Base-by-base conservation (phyloP, 2,329 filamentous ascomycete species). In the Xylariaceae sp. region DNA sequence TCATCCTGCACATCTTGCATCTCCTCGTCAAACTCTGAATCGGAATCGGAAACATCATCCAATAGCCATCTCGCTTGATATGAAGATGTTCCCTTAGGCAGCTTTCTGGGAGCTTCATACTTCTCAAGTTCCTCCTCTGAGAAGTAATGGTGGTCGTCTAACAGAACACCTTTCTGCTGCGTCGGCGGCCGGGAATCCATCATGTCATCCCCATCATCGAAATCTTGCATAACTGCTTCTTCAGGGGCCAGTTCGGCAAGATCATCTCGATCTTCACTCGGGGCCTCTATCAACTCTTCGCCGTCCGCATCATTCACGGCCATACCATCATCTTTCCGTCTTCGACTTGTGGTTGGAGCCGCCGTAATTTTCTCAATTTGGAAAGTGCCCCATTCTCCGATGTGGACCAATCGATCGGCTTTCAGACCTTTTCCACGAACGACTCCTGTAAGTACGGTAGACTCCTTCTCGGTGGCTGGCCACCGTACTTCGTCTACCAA, bases 71-170 rank as follows among this genome's bases (percentile, higher is more conserved):
- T 91, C 27, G 91, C 82, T 73, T 99, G 94, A 71, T 96, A 97
- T 53, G 86, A 84, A 40, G 94, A 97, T 2, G 94, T 99, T 60
- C 94, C 94, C 71, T 86, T 89, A 0, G 94, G 94, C 27, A 99
- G 73, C 59, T 84, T 83, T 72, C 86, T 94, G 5, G 89, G 88
- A 34, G 75, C 73, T 37, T 78, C 72, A 19, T 83, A 75, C 51
- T 84, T 77, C 42, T 80, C 77, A 4, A 78, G 76, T 51, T 94
- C 87, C 46, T 94, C 90, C 43, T 97, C 92, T 0, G 91, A 91
- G 68, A 97, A 99, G 71, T 99, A 99, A 69, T 97, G 92, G 70
- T 99, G 92, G 62, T 97, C 92, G 63, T 99, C 94, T 7, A 99
- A 78, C 41, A 99, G 75, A 1, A 99, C 94, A 60, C 92, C 94